Conservation (phyloP, 345 rosid genomes). For the Turritis glabra region DNA sequence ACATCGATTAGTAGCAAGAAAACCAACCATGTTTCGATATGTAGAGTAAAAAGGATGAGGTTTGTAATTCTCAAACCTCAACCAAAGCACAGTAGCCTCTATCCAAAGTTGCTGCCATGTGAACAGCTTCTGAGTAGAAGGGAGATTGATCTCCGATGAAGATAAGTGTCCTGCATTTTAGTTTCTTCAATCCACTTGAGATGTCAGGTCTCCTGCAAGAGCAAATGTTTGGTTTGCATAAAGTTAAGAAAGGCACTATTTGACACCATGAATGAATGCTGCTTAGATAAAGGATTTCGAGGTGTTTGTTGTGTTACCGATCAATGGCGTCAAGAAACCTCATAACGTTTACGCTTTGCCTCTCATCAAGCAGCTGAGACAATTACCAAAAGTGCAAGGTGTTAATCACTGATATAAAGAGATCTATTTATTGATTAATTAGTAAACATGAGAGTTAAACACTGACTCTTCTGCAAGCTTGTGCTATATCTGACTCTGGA, state of each 20-base stretch:
- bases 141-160: constrained; percentile 92
- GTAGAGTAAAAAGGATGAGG: not conserved
- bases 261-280: not conserved
- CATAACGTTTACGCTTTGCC: constrained; percentile 69
- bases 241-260: not conserved
- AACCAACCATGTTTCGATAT: not conserved
- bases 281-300: not conserved
- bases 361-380: constrained; percentile 78
- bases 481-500: constrained; percentile 91
- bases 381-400: constrained; percentile 13
- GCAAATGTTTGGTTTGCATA: constrained; percentile 9
- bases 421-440: constrained; percentile 1
- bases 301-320: constrained; percentile 35
- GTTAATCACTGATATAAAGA: constrained; percentile 12
- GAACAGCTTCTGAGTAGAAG: constrained; percentile 85
- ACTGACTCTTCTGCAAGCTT: constrained; percentile 84
- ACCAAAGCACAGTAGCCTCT: constrained; percentile 87
- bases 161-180: constrained; percentile 82
- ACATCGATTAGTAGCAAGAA: not conserved
- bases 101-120: constrained; percentile 80
- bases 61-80: constrained; percentile 58
- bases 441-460: not conserved
- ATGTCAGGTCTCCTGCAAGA: constrained; percentile 82
- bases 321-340: constrained; percentile 74
- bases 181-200: constrained; percentile 63